Base-by-base conservation (phyloP, 164 flowering plant species). In the Chloranthus sessilifolius region DNA sequence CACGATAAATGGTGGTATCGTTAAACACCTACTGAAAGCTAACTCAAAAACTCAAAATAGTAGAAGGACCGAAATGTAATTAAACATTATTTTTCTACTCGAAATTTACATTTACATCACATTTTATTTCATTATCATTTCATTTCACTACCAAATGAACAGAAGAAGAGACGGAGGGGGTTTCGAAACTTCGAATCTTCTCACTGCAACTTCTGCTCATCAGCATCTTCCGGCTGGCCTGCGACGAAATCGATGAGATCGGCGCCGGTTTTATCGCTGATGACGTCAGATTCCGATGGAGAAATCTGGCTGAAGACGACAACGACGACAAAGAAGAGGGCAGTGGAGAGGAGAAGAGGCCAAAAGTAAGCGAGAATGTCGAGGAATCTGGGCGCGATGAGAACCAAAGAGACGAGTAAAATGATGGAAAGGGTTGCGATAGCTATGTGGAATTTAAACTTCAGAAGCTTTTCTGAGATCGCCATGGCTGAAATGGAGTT, bases 331-430 rank as follows among this genome's bases (percentile, higher is more conserved):
- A 86, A 58, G 38, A 82, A 74, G 3, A 81, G 66, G 3, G 82
- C 67, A 8, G 97, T 90, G 19, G 97, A 90, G 35, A 77, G 66
- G 20, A 86, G 63, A 15, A 90, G 82, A 15, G 97, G 97, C 83
- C 85, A 79, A 40, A 90, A 90, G 65, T 71, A 90, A 24, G 81
- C 67, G 14, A 90, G 24, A n/a, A 89, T 47, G 43, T 62, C 50
- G 19, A 77, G 35, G 8, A 84, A 52, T 6, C 75, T 72, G 10
- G 97, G 95, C 0, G 91, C 81, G 2, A 71, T 52, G 16, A 66
- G 57, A 29, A 73, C 17, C 27, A 69, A 1, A 20, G 43, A 30
- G 42, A 57, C 0, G 27, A 60, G 5, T 16, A 49, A 1, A 26
- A 56, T 14, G 2, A 36, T 20, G 29, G 52, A 17, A 24, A 50